These are phyloP conservation scores for Talaromyces islandicus DNA, from an alignment of 2,329 filamentous ascomycete genomes.

Conservation along the genomic window DNA sequence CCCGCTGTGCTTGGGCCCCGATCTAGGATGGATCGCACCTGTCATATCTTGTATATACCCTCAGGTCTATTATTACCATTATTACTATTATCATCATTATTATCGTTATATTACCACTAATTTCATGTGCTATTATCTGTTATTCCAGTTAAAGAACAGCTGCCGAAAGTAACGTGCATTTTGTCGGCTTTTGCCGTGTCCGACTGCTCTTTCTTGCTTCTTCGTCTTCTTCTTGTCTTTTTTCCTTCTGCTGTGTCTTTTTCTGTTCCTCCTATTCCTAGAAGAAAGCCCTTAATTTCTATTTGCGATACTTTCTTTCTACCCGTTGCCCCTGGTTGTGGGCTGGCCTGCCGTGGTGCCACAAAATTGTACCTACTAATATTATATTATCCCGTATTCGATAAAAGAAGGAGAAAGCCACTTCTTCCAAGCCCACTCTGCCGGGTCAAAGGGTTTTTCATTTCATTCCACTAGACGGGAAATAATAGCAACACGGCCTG, in stretches of 20 bases:
- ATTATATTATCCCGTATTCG: no score
- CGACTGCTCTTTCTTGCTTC: slow-evolving; percentile 11
- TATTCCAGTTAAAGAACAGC: neutral
- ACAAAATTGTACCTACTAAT: no score
- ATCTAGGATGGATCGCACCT: neutral
- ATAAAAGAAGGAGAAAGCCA: neutral
- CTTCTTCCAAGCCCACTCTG: neutral
- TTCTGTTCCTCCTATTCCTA: neutral
- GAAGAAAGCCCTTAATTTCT: neutral
- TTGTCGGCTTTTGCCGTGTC: slow-evolving; percentile 8
- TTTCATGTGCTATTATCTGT: no score
- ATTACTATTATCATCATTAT: no score
- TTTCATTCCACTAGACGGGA: no score
- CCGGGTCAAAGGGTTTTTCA: neutral
- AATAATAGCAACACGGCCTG: neutral
- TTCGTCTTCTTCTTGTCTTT: slow-evolving; percentile 8
- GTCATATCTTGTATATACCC: neutral
- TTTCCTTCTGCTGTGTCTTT: neutral
- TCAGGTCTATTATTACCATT: no score
- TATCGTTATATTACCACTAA: no score
- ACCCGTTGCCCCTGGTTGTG: no score
- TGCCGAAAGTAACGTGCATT: neutral
- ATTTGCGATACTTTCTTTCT: neutral
- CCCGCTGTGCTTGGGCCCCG: neutral
- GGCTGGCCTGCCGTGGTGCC: no score